These are phyloP conservation scores for Laetiporus sulphureus DNA, from an alignment of 1,284 basidiomycete genomes.

Conservation along the genomic window DNA sequence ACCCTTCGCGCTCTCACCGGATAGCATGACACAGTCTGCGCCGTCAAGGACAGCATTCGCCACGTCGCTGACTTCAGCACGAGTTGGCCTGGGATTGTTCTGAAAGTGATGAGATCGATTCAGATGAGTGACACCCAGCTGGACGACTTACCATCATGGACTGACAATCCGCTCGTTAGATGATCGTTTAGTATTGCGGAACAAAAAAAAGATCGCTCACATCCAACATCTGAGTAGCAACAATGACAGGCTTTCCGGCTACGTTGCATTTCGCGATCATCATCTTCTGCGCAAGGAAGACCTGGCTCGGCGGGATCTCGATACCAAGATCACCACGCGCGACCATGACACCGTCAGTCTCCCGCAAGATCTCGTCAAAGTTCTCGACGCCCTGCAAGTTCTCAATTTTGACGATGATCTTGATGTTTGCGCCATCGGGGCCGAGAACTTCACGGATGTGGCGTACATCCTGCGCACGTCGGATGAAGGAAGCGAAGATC, in stretches of 20 bases:
- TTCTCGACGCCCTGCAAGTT: slow-evolving; percentile 97
- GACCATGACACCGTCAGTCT: slow-evolving; percentile 97
- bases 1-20: slow-evolving; percentile 96
- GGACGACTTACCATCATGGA: slow-evolving; percentile 79
- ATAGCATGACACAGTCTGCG: slow-evolving; percentile 97
- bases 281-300: slow-evolving; percentile 99
- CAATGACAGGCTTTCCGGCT: slow-evolving; percentile 95
- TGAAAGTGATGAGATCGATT: slow-evolving; percentile 23
- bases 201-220: slow-evolving; percentile 33
- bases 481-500: slow-evolving; percentile 98
- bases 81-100: slow-evolving; percentile 96
- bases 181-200: background rate
- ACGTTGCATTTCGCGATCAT: slow-evolving; percentile 99
- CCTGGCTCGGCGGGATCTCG: slow-evolving; percentile 96
- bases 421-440: slow-evolving; percentile 87
- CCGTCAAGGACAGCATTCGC: slow-evolving; percentile 97
- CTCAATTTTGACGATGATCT: slow-evolving; percentile 98
- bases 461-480: slow-evolving; percentile 84
- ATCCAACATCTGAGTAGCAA: slow-evolving; percentile 99
- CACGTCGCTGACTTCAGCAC: slow-evolving; percentile 95
- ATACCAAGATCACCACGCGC: slow-evolving; percentile 97
- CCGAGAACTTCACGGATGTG: slow-evolving; percentile 91
- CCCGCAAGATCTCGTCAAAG: slow-evolving; percentile 94
- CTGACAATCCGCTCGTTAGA: slow-evolving; percentile 29
- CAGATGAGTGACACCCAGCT: background rate